Evolutionary conservation across 768 basidiomycete species (phyloP).

Genomic region (Pulveroboletus ravenelii): DNA sequence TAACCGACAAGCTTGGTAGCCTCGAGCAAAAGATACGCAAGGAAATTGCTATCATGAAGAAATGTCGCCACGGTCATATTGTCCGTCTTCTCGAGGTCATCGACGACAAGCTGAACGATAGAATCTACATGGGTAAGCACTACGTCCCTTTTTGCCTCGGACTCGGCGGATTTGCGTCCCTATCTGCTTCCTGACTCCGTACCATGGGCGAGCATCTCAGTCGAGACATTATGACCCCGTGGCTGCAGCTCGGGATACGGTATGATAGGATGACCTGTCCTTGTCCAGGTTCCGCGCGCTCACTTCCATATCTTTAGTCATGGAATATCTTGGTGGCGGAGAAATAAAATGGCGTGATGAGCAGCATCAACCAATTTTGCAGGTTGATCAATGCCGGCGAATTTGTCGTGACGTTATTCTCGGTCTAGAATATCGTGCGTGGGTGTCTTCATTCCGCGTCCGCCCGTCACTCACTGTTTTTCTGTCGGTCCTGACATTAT

Average conservation of each 20-base stretch:
- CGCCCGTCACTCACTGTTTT: conserved; percentile 2
- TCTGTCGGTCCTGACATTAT: not conserved
- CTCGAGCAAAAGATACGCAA: conserved; percentile 81
- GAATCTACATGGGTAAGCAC: conserved; percentile 88
- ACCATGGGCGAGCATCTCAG: conserved; percentile 29
- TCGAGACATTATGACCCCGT: conserved; percentile 30
- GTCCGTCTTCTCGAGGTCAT: conserved; percentile 91
- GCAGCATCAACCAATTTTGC: conserved; percentile 65
- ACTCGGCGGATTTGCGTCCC: conserved; percentile 12
- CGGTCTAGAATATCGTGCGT: conserved; percentile 92
- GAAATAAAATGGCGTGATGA: conserved; percentile 86
- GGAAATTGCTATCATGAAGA: conserved; percentile 99
- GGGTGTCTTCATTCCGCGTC: conserved; percentile 9
- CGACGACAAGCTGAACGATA: conserved; percentile 81
- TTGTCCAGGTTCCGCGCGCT: conserved; percentile 13
- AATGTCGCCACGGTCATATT: conserved; percentile 84
- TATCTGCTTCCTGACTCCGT: conserved; percentile 22
- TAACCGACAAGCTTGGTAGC: conserved; percentile 65
- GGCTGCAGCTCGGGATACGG: conserved; percentile 29
- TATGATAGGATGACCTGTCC: conserved; percentile 24
- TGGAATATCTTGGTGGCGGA: conserved; percentile 95
- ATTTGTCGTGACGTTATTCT: conserved; percentile 92
- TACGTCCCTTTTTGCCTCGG: conserved; percentile 9
- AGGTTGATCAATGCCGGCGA: conserved; percentile 74
- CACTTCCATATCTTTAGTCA: conserved; percentile 49